Evolutionary conservation across 1,139 yeast genomes (phyloP).

Genomic region (Magnusiomyces magnusii): DNA sequence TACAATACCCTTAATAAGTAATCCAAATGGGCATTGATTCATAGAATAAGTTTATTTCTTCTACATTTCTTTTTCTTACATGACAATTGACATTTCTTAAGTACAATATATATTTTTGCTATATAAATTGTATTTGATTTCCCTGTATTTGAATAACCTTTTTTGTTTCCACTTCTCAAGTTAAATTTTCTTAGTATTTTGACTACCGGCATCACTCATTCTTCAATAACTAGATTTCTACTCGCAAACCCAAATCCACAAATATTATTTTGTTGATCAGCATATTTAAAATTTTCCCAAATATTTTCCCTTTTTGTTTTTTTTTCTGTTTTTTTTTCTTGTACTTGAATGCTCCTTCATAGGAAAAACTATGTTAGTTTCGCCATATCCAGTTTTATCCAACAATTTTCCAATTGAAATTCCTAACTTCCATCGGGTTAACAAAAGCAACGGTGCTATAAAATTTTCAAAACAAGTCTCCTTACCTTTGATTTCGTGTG

Average conservation of each 20-base stretch:
- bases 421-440: neutral
- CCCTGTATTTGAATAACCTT: neutral
- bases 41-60: neutral
- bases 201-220: neutral
- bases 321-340: neutral
- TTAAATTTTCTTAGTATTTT: neutral
- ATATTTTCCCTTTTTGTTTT: neutral
- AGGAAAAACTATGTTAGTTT: conserved; percentile 1
- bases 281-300: neutral
- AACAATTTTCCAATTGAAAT: neutral
- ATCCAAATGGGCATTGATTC: neutral
- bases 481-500: neutral
- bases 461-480: neutral
- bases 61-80: neutral
- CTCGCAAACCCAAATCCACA: neutral
- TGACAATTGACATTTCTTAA: neutral
- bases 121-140: neutral
- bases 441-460: neutral
- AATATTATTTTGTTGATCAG: neutral
- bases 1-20: neutral
- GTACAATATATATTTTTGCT: neutral
- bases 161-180: neutral
- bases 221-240: neutral
- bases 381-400: neutral
- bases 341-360: neutral